Evolutionary conservation across 2,329 filamentous ascomycete species (phyloP).

Genomic region (Aspergillus sp.): DNA sequence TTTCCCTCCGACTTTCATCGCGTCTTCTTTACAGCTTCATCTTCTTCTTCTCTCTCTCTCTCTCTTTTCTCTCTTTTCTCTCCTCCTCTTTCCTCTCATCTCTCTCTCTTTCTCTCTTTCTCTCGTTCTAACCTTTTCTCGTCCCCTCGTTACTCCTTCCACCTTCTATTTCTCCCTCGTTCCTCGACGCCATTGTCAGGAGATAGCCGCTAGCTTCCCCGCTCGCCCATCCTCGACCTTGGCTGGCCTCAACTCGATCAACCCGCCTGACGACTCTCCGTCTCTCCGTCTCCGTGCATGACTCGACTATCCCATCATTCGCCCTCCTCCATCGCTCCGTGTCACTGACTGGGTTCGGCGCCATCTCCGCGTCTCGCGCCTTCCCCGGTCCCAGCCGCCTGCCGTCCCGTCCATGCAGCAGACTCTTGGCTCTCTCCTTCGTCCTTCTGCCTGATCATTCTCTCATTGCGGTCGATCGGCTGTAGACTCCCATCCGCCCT

Average conservation of each 20-base stretch:
- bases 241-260: conserved; percentile 1
- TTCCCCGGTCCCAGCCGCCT: conserved; percentile 12
- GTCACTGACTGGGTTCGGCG: conserved; percentile 2
- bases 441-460: conserved; percentile 2
- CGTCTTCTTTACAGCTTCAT: too few relatives aligned
- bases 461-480: conserved; percentile 1
- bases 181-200: conserved; percentile 1
- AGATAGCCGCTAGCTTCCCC: conserved; percentile 12
- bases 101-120: too few relatives aligned
- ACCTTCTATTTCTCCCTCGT: conserved; percentile 1
- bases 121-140: too few relatives aligned
- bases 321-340: neutral
- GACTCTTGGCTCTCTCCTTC: conserved; percentile 7
- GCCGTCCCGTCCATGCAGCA: conserved; percentile 18
- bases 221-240: conserved; percentile 1
- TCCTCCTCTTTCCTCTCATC: too few relatives aligned
- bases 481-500: neutral
- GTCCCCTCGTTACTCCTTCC: neutral
- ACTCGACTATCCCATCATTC: neutral
- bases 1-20: too few relatives aligned
- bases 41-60: too few relatives aligned
- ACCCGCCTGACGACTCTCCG: neutral
- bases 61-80: too few relatives aligned
- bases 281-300: neutral
- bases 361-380: conserved; percentile 3